Base-by-base conservation (phyloP, 805 yeast species). In the Lachancea kluyveri region DNA sequence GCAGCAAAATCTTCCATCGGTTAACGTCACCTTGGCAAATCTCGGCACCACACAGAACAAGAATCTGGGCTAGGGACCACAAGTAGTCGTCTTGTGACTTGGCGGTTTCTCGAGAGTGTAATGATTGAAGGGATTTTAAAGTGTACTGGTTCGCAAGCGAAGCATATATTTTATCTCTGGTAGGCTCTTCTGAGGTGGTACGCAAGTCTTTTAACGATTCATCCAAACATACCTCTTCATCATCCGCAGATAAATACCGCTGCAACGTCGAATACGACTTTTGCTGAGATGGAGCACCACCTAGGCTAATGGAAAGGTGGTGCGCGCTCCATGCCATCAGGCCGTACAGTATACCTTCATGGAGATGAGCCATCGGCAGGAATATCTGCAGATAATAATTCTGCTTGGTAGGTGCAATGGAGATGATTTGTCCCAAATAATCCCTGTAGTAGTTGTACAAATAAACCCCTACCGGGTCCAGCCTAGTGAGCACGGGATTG, bases 1-100 rank as follows among this genome's bases (percentile, higher is more conserved):
- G 67, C 35, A 84, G 60, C 45, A 78, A 73, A 17, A 71, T 64
- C 3, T 79, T 70, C 94, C 94, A 84, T 48, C 77, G 73, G 21
- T 67, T 67, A 21, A 81, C 85, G 52, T 84, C 94, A 6, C 94
- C 94, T 41, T 76, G 70, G 57, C 90, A 83, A 32, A 84, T 80
- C 48, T 82, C 87, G 1, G 84, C 88, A n/a, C 81, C 85, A 42
- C 82, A 72, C 30, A 83, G 62, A 31, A 84, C 72, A 40, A 83
- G 57, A 32, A 79, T 62, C 11, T 79, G 72, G 1, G 94, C 88
- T 26, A 83, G 51, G 11, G 48, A 39, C 38, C 39, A 38, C 17
- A 47, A 36, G 12, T 41, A 43, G 8, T 23, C 14, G 11, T 23
- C 14, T 8, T 5, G 5, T 8, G 17, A 3, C 16, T 17, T 16